A percentile compares a stretch with the other conserved stretches of the same genome.
phyloP scores from a whole-genome alignment of 139 green algal genomes.

The Tetradesmus lagerheimii region DNA sequence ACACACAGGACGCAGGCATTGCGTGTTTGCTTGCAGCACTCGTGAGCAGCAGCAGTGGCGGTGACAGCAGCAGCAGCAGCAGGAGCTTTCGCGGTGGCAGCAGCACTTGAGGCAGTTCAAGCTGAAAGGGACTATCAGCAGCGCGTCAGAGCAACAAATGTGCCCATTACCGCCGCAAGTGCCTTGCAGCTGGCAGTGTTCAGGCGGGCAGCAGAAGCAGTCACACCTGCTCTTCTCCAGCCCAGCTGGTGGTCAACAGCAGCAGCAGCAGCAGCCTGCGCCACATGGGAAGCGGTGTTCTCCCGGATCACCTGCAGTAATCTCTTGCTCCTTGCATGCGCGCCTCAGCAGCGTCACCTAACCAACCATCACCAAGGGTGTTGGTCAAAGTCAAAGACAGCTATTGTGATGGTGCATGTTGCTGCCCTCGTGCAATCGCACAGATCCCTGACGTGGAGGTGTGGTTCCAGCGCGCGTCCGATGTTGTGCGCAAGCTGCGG shows the following conservation, averaged over 20 bases:
- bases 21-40: neutral
- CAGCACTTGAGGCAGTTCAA: no score
- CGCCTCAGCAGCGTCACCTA: no score
- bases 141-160: no score
- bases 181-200: neutral
- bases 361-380: no score
- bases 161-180: no score
- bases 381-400: no score
- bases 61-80: no score
- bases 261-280: neutral
- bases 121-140: no score
- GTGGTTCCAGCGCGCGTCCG: constrained; percentile 97
- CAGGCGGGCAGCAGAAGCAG: neutral
- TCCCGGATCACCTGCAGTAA: no score
- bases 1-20: neutral
- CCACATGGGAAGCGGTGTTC: no score
- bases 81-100: no score
- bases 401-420: neutral
- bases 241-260: neutral
- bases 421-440: neutral
- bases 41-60: neutral
- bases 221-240: no score
- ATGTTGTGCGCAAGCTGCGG: constrained; percentile 95
- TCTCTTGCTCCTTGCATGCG: neutral
- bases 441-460: constrained; percentile 96